Evolutionary conservation across 2,329 filamentous ascomycete genomes (phyloP).

Genomic region (Trichoderma oligosporum): DNA sequence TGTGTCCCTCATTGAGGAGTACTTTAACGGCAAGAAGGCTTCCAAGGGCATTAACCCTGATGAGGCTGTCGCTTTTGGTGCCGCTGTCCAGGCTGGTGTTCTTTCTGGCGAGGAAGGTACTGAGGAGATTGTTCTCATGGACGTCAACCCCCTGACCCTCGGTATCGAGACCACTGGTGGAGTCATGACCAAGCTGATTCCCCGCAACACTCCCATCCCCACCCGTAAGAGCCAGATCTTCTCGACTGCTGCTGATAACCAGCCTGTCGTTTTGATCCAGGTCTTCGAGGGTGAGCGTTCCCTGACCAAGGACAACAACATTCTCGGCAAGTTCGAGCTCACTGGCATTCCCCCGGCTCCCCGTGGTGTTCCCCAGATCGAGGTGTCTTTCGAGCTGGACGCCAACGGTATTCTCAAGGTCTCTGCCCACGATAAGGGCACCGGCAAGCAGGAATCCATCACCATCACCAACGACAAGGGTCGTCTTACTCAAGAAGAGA

Average conservation of each 20-base stretch:
- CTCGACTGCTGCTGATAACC: constrained; percentile 94
- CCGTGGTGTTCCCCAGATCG: constrained; percentile 95
- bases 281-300: constrained; percentile 92
- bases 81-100: constrained; percentile 94
- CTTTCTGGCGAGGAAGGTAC: constrained; percentile 83
- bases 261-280: constrained; percentile 91
- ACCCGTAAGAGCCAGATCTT: constrained; percentile 98
- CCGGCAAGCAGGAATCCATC: constrained; percentile 94
- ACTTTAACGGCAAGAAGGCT: constrained; percentile 91
- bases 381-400: constrained; percentile 96
- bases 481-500: constrained; percentile 91
- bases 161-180: constrained; percentile 97
- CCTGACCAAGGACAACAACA: constrained; percentile 95
- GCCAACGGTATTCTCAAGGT: constrained; percentile 99
- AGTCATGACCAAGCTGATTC: constrained; percentile 96
- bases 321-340: constrained; percentile 96
- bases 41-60: constrained; percentile 99
- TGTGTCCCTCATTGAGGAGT: constrained; percentile 89
- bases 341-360: constrained; percentile 92
- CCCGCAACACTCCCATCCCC: constrained; percentile 89
- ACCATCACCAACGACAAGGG: constrained; percentile 99
- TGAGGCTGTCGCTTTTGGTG: constrained; percentile 96
- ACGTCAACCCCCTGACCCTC: constrained; percentile 92
- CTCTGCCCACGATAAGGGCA: constrained; percentile 93
- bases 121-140: constrained; percentile 83